phyloP scores from a whole-genome alignment of 139 green algal genomes.

The Picochlorum sp. region DNA sequence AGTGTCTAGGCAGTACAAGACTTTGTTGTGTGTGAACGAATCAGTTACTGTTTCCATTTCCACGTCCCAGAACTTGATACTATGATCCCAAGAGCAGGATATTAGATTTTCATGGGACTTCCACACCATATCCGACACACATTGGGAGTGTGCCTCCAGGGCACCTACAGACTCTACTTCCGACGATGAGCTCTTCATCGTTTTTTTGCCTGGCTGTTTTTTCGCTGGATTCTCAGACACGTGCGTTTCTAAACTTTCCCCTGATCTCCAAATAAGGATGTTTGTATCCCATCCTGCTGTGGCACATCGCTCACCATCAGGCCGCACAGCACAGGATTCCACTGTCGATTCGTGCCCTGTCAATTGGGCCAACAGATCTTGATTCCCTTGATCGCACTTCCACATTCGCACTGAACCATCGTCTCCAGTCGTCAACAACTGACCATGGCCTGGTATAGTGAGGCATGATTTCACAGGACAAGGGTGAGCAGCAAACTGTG shows the following conservation, averaged over 20 bases:
- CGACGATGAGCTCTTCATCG: conserved; percentile 28
- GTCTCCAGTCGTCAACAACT: conserved; percentile 46
- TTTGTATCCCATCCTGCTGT: conserved; percentile 61
- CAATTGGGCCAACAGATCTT: conserved; percentile 8
- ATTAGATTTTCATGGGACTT: conserved; percentile 31
- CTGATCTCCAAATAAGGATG: conserved; percentile 50
- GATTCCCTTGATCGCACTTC: not conserved
- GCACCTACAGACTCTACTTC: conserved; percentile 20
- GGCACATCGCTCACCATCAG: conserved; percentile 29
- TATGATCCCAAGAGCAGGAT: conserved; percentile 74
- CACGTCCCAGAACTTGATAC: conserved; percentile 63
- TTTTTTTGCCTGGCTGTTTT: conserved; percentile 19
- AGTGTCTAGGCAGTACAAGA: conserved; percentile 48
- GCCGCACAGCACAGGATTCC: conserved; percentile 35
- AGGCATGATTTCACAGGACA: conserved; percentile 24
- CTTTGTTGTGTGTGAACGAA: conserved; percentile 62
- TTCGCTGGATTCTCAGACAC: conserved; percentile 8
- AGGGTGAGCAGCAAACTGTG: conserved; percentile 29
- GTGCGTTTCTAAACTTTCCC: conserved; percentile 1
- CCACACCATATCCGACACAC: conserved; percentile 54
- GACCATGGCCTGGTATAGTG: conserved; percentile 4
- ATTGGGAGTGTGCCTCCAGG: conserved; percentile 62
- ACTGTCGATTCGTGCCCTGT: conserved; percentile 54
- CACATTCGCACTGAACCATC: conserved; percentile 28
- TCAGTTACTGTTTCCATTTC: conserved; percentile 33